Evolutionary conservation across 2,329 filamentous ascomycete species (phyloP).

Genomic region (Pyricularia sp.): DNA sequence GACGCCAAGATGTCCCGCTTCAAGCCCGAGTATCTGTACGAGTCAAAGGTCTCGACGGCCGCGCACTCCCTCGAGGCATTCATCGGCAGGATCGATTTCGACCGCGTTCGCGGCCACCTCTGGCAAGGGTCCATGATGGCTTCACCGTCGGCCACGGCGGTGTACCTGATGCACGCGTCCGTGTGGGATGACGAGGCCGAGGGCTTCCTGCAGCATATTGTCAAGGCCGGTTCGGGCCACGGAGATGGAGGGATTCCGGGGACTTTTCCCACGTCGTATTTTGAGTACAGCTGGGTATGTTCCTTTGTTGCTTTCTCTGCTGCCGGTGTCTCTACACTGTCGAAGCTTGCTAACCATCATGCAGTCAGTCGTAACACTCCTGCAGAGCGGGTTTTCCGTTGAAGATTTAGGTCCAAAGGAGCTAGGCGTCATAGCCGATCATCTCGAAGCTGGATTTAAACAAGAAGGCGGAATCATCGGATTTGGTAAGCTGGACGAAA

Average conservation of each 20-base stretch:
- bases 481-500: neutral
- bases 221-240: neutral
- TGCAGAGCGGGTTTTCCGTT: neutral
- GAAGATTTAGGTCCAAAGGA: neutral
- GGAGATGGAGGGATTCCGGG: neutral
- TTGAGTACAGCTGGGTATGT: neutral
- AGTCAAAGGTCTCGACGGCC: neutral
- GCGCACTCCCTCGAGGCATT: neutral
- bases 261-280: neutral
- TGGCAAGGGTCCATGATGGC: neutral
- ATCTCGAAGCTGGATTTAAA: neutral
- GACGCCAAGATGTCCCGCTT: neutral
- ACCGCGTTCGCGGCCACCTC: neutral
- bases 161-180: neutral
- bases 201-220: neutral
- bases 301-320: no score
- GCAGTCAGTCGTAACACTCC: neutral
- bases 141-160: neutral
- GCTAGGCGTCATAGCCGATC: neutral
- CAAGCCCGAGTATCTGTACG: neutral
- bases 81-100: neutral
- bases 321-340: neutral
- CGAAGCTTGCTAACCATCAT: neutral
- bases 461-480: neutral
- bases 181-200: neutral